These are phyloP conservation scores for Pugionium cornutum DNA, from an alignment of 345 rosid species.

Conservation along the genomic window DNA sequence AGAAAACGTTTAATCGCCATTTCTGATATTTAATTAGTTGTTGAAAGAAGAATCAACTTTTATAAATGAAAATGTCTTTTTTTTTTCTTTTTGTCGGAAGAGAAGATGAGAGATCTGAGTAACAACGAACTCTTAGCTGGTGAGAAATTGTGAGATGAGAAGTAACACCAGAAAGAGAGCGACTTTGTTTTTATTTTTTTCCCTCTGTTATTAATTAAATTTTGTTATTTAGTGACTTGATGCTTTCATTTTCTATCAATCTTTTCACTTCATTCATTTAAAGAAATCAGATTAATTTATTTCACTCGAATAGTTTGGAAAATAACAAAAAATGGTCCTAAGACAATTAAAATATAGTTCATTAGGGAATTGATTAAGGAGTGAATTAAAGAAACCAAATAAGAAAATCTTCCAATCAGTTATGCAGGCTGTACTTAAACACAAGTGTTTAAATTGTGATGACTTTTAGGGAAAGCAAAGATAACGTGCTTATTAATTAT, in stretches of 20 bases:
- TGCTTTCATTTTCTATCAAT: constrained; percentile 38
- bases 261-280: constrained; percentile 1
- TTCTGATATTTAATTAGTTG: not conserved
- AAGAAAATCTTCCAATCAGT: constrained; percentile 23
- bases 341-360: no score
- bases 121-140: constrained; percentile 20
- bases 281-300: not conserved
- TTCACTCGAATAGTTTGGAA: no score
- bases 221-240: constrained; percentile 33
- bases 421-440: constrained; percentile 36
- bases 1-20: constrained; percentile 43
- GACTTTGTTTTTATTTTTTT: constrained; percentile 16
- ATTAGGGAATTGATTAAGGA: not conserved
- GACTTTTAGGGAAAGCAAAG: constrained; percentile 51
- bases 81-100: not conserved
- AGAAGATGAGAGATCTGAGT: constrained; percentile 41
- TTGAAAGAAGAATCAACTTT: no score
- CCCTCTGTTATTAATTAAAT: constrained; percentile 28
- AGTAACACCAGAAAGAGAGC: constrained; percentile 23
- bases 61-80: no score
- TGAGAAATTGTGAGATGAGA: constrained; percentile 27
- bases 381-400: not conserved
- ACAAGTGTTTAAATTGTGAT: constrained; percentile 26
- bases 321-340: no score
- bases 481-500: constrained; percentile 53